phyloP scores from a whole-genome alignment of 2,329 filamentous ascomycete genomes.

The Epichloe sp. region DNA sequence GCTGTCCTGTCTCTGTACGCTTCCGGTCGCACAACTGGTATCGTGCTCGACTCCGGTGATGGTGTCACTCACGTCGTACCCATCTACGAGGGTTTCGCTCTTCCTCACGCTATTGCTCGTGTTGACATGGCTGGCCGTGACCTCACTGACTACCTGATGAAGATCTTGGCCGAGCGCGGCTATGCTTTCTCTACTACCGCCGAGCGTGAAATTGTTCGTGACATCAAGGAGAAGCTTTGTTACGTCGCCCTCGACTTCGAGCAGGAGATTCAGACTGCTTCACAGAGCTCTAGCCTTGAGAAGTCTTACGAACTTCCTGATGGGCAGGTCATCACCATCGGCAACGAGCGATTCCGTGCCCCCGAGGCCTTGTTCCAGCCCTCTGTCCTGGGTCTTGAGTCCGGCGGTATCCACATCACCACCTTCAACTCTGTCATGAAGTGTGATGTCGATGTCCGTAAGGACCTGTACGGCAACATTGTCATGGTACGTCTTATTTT shows the following conservation, averaged over 20 bases:
- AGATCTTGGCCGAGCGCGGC: slow-evolving; percentile 98
- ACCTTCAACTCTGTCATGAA: slow-evolving; percentile 99
- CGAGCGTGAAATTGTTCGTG: slow-evolving; percentile 99
- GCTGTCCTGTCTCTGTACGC: slow-evolving; percentile 98
- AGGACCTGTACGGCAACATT: slow-evolving; percentile 99
- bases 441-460: slow-evolving; percentile 99
- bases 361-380: slow-evolving; percentile 99
- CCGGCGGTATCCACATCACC: slow-evolving; percentile 97
- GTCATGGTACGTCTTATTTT: slow-evolving; percentile 71
- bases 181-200: slow-evolving; percentile 99
- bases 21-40: slow-evolving; percentile 99
- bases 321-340: slow-evolving; percentile 99
- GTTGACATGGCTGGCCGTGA: slow-evolving; percentile 99
- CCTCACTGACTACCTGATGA: slow-evolving; percentile 99
- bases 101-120: slow-evolving; percentile 99
- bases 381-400: slow-evolving; percentile 94
- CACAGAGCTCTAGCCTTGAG: slow-evolving; percentile 97
- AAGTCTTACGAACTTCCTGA: slow-evolving; percentile 99
- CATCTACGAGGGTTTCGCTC: slow-evolving; percentile 99
- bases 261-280: slow-evolving; percentile 99
- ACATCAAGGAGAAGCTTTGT: slow-evolving; percentile 99
- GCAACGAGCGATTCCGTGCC: slow-evolving; percentile 99
- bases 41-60: slow-evolving; percentile 98
- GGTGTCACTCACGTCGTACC: slow-evolving; percentile 99
- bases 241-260: slow-evolving; percentile 99